Conservation (phyloP, 2,329 filamentous ascomycete genomes). For the Albifimbria verrucaria region DNA sequence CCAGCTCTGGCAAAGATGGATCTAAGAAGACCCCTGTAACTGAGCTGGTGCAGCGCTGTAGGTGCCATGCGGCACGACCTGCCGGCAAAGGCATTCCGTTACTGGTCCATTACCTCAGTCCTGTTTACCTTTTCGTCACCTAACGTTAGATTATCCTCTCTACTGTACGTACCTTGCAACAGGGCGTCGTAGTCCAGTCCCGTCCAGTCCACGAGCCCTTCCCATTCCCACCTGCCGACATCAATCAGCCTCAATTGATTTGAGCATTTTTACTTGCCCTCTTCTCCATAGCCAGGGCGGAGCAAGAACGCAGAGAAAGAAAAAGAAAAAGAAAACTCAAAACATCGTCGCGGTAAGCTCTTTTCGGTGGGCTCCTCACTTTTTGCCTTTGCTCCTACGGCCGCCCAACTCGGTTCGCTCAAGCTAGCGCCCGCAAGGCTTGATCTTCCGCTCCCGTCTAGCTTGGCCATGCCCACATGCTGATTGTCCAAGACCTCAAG, state of each 20-base stretch:
- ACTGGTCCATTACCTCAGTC: no score
- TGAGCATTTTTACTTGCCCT: no score
- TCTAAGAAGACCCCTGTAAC: background rate
- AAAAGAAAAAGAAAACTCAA: background rate
- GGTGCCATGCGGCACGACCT: background rate
- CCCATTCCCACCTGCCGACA: background rate
- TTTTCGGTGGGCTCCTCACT: background rate
- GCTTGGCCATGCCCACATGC: constrained; percentile 34
- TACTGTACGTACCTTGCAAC: no score
- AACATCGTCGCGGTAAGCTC: background rate
- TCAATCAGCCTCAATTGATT: no score
- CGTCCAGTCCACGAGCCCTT: background rate
- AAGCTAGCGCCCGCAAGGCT: background rate
- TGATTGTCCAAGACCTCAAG: constrained; percentile 51
- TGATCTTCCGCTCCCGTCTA: background rate
- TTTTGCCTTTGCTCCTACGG: background rate
- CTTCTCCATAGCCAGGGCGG: background rate
- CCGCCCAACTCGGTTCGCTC: background rate
- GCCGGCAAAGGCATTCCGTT: background rate
- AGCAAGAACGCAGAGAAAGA: background rate
- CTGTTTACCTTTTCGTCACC: no score
- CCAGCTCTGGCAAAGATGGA: background rate
- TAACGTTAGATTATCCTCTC: no score
- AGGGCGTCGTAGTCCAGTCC: no score
- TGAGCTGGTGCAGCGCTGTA: no score